phyloP scores from a whole-genome alignment of 495 filamentous ascomycete species.

The Aspergillus saccharolyticus region DNA sequence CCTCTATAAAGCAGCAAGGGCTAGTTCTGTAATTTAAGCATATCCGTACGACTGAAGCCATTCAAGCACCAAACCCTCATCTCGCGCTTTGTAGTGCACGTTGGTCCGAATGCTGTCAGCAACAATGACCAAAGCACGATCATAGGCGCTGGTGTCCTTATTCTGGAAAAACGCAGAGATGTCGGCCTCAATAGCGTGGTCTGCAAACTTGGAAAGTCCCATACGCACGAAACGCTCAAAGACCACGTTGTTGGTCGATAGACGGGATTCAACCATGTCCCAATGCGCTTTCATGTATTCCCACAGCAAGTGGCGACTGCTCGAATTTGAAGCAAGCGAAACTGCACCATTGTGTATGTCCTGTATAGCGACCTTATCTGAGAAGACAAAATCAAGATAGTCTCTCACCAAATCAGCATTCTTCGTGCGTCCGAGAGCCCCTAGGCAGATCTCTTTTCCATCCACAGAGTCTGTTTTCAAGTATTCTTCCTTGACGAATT shows the following conservation, averaged over 20 bases:
- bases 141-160: constrained; percentile 76
- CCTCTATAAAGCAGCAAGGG: background rate
- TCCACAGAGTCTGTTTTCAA: constrained; percentile 75
- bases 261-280: constrained; percentile 56
- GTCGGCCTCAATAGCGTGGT: constrained; percentile 61
- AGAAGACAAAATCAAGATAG: constrained; percentile 76
- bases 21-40: constrained; percentile 23
- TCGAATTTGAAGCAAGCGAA: constrained; percentile 64
- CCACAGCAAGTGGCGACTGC: constrained; percentile 69
- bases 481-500: constrained; percentile 78
- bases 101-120: constrained; percentile 74
- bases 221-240: constrained; percentile 80
- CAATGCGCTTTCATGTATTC: constrained; percentile 78
- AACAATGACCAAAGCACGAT: constrained; percentile 71
- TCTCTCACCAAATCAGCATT: constrained; percentile 61
- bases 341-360: constrained; percentile 79
- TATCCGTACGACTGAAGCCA: constrained; percentile 68
- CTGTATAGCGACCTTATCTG: constrained; percentile 67
- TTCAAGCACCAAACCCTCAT: constrained; percentile 59
- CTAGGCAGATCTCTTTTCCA: constrained; percentile 79
- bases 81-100: constrained; percentile 70
- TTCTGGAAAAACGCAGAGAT: constrained; percentile 78
- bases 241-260: constrained; percentile 77
- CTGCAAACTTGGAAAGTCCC: constrained; percentile 71
- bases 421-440: constrained; percentile 69